These are phyloP conservation scores for Lentinula detonsa DNA, from an alignment of 768 basidiomycete genomes.

Conservation along the genomic window DNA sequence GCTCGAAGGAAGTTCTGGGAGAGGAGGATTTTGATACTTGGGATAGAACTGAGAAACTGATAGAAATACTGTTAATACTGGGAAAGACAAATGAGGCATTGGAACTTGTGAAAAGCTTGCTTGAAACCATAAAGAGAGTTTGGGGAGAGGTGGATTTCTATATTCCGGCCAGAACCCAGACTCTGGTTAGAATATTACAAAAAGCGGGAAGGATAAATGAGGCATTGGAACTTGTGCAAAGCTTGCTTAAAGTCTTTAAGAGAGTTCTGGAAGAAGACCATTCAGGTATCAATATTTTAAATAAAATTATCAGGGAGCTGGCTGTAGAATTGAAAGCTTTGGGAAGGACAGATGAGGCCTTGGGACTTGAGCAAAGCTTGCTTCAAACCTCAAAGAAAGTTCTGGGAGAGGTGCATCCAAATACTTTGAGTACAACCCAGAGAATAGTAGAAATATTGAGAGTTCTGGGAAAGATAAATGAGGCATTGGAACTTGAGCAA, in stretches of 20 bases:
- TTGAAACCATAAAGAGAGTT: not conserved
- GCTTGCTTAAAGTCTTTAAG: not conserved
- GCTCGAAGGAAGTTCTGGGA: not conserved
- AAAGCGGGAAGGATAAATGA: not conserved
- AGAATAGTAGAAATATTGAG: too few relatives aligned
- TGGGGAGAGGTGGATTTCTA: not conserved
- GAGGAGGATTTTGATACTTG: not conserved
- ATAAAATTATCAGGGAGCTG: too few relatives aligned
- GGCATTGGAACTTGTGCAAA: not conserved
- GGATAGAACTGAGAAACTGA: not conserved
- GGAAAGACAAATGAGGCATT: not conserved
- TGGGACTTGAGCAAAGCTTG: too few relatives aligned
- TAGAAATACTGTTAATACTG: not conserved
- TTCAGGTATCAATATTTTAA: too few relatives aligned
- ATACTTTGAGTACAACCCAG: too few relatives aligned
- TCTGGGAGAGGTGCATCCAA: too few relatives aligned
- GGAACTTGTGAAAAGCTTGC: not conserved
- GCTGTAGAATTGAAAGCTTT: too few relatives aligned
- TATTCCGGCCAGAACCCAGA: not conserved
- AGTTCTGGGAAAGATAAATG: too few relatives aligned
- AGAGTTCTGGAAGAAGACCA: too few relatives aligned
- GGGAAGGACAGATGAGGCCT: too few relatives aligned
- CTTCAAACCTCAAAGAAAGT: too few relatives aligned
- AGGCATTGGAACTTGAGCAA: too few relatives aligned
- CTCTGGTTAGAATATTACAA: not conserved